phyloP scores from a whole-genome alignment of 2,329 filamentous ascomycete genomes.

The Exophiala lecanii-corni region DNA sequence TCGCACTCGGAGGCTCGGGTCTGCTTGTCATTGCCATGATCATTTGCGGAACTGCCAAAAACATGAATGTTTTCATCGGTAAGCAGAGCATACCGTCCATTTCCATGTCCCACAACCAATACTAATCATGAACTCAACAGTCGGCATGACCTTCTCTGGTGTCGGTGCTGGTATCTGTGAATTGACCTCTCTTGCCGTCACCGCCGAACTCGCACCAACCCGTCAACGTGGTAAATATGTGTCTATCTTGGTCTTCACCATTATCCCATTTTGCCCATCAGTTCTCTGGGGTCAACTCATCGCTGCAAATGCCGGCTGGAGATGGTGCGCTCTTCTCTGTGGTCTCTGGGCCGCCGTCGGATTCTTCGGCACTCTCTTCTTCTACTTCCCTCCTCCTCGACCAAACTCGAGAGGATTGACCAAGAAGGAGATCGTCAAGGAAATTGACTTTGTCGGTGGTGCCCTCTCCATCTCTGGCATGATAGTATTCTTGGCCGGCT shows the following conservation, averaged over 20 bases:
- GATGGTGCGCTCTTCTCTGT: constrained; percentile 41
- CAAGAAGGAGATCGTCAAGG: constrained; percentile 36
- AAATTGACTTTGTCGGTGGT: constrained; percentile 50
- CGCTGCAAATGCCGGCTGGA: constrained; percentile 41
- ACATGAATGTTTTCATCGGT: constrained; percentile 61
- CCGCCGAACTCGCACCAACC: constrained; percentile 63
- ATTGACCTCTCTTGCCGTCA: constrained; percentile 63
- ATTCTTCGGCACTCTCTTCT: constrained; percentile 38
- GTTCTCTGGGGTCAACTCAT: constrained; percentile 59
- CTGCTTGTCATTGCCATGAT: constrained; percentile 58
- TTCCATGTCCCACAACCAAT: constrained; percentile 4
- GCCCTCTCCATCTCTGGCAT: constrained; percentile 46
- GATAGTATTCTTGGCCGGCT: constrained; percentile 45
- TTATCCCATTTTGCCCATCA: constrained; percentile 59
- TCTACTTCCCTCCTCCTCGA: constrained; percentile 44
- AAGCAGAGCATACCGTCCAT: too few species aligned
- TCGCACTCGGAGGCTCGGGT: constrained; percentile 51
- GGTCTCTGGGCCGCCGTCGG: constrained; percentile 41
- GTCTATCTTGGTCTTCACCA: constrained; percentile 55
- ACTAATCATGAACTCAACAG: too few species aligned
- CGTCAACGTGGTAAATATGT: constrained; percentile 62
- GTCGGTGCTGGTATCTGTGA: constrained; percentile 64
- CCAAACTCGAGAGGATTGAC: constrained; percentile 31
- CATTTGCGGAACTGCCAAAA: constrained; percentile 52
- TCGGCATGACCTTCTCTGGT: constrained; percentile 56